phyloP scores from a whole-genome alignment of 768 basidiomycete species.

The Termitomyces sp. region DNA sequence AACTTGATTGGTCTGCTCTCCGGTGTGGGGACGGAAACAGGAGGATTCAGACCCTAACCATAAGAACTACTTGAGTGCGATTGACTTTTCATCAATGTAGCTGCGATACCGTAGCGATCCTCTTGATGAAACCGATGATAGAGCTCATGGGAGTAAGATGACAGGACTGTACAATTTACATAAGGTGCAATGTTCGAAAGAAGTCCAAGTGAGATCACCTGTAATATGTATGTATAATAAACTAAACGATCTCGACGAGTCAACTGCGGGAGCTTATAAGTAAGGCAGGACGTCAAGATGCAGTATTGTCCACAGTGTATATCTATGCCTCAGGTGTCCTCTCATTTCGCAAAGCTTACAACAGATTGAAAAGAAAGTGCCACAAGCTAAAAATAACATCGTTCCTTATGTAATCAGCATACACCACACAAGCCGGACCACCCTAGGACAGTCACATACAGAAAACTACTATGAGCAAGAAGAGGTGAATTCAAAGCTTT shows the following conservation, averaged over 20 bases:
- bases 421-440: too few relatives aligned
- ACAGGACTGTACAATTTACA: neutral
- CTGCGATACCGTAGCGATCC: conserved; percentile 10
- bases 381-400: neutral
- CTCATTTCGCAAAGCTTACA: too few relatives aligned
- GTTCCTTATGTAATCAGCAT: neutral
- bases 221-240: too few relatives aligned
- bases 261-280: too few relatives aligned
- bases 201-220: too few relatives aligned
- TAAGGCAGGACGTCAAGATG: too few relatives aligned
- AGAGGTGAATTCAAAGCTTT: conserved; percentile 13
- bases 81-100: neutral
- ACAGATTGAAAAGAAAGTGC: too few relatives aligned
- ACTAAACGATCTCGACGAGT: too few relatives aligned
- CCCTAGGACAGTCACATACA: too few relatives aligned
- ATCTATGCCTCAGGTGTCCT: too few relatives aligned
- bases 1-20: conserved; percentile 22
- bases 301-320: too few relatives aligned
- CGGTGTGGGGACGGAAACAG: conserved; percentile 6
- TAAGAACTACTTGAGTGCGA: neutral
- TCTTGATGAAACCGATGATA: conserved; percentile 10
- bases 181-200: too few relatives aligned
- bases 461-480: conserved; percentile 20
- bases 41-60: conserved; percentile 15
- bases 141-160: neutral